Conservation (phyloP, 768 basidiomycete species). For the Termitomyces sp. region DNA sequence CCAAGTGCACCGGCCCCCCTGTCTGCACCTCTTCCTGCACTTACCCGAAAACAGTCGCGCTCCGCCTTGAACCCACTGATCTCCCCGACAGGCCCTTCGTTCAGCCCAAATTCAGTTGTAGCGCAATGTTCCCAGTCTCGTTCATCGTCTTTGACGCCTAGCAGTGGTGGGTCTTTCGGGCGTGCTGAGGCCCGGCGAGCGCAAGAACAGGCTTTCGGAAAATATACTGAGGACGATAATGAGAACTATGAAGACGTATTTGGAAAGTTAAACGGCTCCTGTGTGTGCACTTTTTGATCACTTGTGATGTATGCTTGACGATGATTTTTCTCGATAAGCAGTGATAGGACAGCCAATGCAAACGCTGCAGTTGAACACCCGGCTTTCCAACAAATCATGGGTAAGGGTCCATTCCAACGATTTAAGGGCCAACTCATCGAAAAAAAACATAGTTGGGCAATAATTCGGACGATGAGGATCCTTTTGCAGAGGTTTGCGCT, state of each 20-base stretch:
- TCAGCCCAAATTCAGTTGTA: conserved; percentile 22
- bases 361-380: conserved; percentile 79
- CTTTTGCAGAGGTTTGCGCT: conserved; percentile 78
- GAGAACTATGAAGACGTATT: conserved; percentile 97
- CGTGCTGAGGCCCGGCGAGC: conserved; percentile 54
- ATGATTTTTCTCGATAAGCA: conserved; percentile 15
- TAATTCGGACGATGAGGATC: conserved; percentile 88
- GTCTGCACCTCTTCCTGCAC: conserved; percentile 61
- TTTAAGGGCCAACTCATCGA: background rate
- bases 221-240: conserved; percentile 82
- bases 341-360: conserved; percentile 59
- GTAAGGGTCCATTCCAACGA: conserved; percentile 28
- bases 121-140: conserved; percentile 39
- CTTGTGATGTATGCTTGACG: background rate
- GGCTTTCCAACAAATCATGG: conserved; percentile 89
- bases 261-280: conserved; percentile 62
- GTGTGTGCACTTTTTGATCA: conserved; percentile 32
- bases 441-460: conserved; percentile 53
- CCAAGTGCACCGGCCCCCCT: conserved; percentile 48
- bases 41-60: conserved; percentile 48
- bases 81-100: conserved; percentile 19
- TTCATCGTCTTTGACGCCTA: conserved; percentile 48
- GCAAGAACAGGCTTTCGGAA: conserved; percentile 57
- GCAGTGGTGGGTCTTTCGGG: conserved; percentile 55
- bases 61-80: conserved; percentile 44